A percentile compares a stretch with the other conserved stretches of the same genome.
Conservation (phyloP, 2,329 filamentous ascomycete genomes). For the Pezicula radicicola region DNA sequence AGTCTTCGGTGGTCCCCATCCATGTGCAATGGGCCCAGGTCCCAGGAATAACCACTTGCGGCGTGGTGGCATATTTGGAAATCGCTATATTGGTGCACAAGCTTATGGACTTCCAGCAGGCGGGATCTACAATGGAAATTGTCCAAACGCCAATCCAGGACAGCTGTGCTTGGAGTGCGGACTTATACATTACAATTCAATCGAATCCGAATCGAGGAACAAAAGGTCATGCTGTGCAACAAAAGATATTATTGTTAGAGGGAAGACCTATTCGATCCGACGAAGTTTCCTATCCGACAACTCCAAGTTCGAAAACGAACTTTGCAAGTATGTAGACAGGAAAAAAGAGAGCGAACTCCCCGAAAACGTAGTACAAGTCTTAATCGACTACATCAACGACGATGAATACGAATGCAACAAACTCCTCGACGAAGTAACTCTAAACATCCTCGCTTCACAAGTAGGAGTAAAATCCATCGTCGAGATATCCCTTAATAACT, state of each 20-base stretch:
- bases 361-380: slow-evolving; percentile 14
- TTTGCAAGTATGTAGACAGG: slow-evolving; percentile 20
- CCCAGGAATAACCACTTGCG: too few relatives aligned
- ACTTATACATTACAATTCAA: too few relatives aligned
- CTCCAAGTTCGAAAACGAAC: slow-evolving; percentile 21
- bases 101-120: too few relatives aligned
- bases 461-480: slow-evolving; percentile 15
- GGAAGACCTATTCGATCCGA: slow-evolving; percentile 18
- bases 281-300: slow-evolving; percentile 19
- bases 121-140: too few relatives aligned
- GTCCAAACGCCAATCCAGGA: too few relatives aligned
- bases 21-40: too few relatives aligned
- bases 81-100: too few relatives aligned
- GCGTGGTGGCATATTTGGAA: too few relatives aligned
- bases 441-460: slow-evolving; percentile 18
- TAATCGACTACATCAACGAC: slow-evolving; percentile 24
- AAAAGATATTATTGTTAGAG: slow-evolving; percentile 22
- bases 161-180: neutral
- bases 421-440: slow-evolving; percentile 20
- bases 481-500: slow-evolving; percentile 10
- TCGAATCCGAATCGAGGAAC: too few relatives aligned
- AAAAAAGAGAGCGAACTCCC: slow-evolving; percentile 22
- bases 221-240: slow-evolving; percentile 11
- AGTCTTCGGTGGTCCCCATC: too few relatives aligned
- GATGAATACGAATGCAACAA: slow-evolving; percentile 12